Percentiles rank a stretch among this genome's conserved stretches.
These are phyloP conservation scores for Pseudonectria foliicola DNA, from an alignment of 2,329 filamentous ascomycete genomes.

Conservation along the genomic window DNA sequence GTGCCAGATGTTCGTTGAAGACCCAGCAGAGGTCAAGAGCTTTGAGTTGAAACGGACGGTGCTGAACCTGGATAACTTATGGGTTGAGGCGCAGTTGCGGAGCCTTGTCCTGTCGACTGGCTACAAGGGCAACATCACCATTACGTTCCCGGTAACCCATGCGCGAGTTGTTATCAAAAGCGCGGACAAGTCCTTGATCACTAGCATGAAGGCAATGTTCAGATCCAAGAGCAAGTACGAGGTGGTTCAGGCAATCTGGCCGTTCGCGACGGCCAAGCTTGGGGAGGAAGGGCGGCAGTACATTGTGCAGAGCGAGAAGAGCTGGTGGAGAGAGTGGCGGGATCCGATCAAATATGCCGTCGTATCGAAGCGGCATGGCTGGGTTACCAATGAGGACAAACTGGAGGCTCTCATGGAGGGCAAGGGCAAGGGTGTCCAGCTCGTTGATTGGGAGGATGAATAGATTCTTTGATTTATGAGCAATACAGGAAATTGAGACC, in stretches of 20 bases:
- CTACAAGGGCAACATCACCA: constrained; percentile 42
- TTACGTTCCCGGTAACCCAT: constrained; percentile 45
- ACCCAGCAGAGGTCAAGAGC: constrained; percentile 36
- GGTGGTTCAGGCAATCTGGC: constrained; percentile 50
- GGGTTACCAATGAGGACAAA: constrained; percentile 46
- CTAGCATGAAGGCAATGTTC: constrained; percentile 44
- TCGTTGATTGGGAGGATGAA: too few relatives aligned
- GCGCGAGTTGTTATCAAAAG: constrained; percentile 41
- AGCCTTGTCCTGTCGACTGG: constrained; percentile 41
- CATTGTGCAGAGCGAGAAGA: constrained; percentile 48
- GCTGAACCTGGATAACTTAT: constrained; percentile 45
- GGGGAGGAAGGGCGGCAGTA: constrained; percentile 38
- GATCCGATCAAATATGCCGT: constrained; percentile 35
- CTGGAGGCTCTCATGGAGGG: constrained; percentile 47
- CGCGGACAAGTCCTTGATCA: constrained; percentile 49
- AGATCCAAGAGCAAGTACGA: constrained; percentile 47
- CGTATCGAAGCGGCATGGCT: constrained; percentile 32
- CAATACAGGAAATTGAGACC: too few relatives aligned
- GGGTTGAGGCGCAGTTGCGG: constrained; percentile 48
- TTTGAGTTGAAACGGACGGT: constrained; percentile 47
- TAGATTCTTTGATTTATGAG: too few relatives aligned
- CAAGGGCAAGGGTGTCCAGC: constrained; percentile 30
- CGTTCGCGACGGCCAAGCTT: constrained; percentile 43
- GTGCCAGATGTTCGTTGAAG: constrained; percentile 40
- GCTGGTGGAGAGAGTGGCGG: constrained; percentile 42